Evolutionary conservation across 495 filamentous ascomycete genomes (phyloP).

Genomic region (Cetradonia linearis): DNA sequence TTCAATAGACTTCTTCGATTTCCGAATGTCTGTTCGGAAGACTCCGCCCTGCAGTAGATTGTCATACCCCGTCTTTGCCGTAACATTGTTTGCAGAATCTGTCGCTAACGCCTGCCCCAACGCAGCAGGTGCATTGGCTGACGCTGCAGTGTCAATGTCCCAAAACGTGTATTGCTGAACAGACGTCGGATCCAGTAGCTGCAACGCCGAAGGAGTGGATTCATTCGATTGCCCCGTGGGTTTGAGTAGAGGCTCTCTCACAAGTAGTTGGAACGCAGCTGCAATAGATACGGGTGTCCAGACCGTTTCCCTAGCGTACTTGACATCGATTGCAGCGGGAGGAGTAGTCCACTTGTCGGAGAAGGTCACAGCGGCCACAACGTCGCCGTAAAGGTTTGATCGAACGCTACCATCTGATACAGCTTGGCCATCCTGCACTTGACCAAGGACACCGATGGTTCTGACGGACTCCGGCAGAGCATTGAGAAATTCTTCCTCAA

Average conservation of each 20-base stretch:
- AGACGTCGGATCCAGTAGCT: constrained; percentile 37
- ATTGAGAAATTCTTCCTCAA: constrained; percentile 83
- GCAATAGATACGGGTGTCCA: constrained; percentile 75
- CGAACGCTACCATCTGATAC: constrained; percentile 59
- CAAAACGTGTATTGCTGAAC: constrained; percentile 86
- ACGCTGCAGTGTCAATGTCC: constrained; percentile 70
- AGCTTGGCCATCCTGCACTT: constrained; percentile 45
- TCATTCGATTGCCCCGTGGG: constrained; percentile 31
- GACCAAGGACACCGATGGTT: constrained; percentile 58
- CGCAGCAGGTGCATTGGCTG: constrained; percentile 50
- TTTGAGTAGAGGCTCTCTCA: constrained; percentile 45
- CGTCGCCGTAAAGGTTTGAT: constrained; percentile 80
- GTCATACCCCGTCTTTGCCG: constrained; percentile 63
- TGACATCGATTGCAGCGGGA: constrained; percentile 65
- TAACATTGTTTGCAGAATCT: constrained; percentile 68
- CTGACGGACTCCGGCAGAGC: constrained; percentile 64
- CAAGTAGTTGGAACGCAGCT: constrained; percentile 53
- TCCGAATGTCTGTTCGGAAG: constrained; percentile 75
- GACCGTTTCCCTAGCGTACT: constrained; percentile 70
- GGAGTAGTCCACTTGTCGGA: constrained; percentile 50
- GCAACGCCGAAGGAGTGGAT: constrained; percentile 30
- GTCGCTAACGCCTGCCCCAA: constrained; percentile 63
- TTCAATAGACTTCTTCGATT: constrained; percentile 70
- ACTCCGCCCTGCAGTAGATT: constrained; percentile 81
- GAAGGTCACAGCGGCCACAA: constrained; percentile 74